These are phyloP conservation scores for Neocucurbitaria cava DNA, from an alignment of 2,329 filamentous ascomycete species.

Conservation along the genomic window DNA sequence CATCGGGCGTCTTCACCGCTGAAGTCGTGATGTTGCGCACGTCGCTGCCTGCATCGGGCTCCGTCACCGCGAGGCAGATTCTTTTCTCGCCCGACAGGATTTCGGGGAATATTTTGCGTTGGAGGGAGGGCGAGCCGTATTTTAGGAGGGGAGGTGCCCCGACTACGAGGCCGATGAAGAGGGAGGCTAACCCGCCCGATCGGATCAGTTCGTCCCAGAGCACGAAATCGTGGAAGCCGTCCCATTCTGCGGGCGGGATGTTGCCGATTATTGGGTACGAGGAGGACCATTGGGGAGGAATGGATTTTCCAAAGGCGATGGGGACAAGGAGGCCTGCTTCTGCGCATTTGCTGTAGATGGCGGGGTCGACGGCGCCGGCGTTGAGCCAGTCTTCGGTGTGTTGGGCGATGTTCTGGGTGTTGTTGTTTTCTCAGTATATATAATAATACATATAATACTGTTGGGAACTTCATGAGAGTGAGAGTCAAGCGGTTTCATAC, in stretches of 20 bases:
- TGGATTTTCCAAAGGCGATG: conserved; percentile 39
- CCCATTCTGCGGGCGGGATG: conserved; percentile 41
- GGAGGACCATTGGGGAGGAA: conserved; percentile 32
- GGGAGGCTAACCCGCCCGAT: conserved; percentile 27
- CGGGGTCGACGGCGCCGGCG: conserved; percentile 30
- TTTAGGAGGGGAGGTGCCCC: conserved; percentile 37
- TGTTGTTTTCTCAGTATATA: no score
- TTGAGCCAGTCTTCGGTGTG: conserved; percentile 38
- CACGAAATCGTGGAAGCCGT: conserved; percentile 49
- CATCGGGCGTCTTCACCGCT: conserved; percentile 32
- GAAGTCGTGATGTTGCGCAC: conserved; percentile 34
- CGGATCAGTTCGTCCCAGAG: conserved; percentile 46
- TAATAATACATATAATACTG: no score
- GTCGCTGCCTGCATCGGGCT: conserved; percentile 37
- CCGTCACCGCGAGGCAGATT: conserved; percentile 42
- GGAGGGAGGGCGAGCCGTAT: conserved; percentile 32
- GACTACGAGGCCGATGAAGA: conserved; percentile 40
- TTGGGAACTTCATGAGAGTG: no score
- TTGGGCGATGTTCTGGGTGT: conserved; percentile 33
- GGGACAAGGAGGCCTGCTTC: conserved; percentile 38
- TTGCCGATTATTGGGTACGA: conserved; percentile 62
- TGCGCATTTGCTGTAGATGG: conserved; percentile 36
- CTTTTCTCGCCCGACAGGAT: conserved; percentile 36
- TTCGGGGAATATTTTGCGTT: conserved; percentile 35
- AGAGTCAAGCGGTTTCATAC: no score